These are phyloP conservation scores for Diplodia scrobiculata DNA, from an alignment of 2,329 filamentous ascomycete genomes.

Conservation along the genomic window DNA sequence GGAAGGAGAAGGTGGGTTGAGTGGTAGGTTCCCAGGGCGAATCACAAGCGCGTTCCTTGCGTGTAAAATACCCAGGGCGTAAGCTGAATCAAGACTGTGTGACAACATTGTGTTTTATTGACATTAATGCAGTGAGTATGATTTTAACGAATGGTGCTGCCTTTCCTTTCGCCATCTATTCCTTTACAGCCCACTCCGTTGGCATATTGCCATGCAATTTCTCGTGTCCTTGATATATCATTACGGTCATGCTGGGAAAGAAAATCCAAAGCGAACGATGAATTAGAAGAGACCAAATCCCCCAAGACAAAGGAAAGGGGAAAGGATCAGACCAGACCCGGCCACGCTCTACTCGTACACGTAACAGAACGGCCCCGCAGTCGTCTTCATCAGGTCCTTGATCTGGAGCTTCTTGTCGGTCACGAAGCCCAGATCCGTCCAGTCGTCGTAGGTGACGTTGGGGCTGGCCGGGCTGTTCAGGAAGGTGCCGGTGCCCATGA, in stretches of 20 bases:
- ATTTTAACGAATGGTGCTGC: background rate
- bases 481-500: conserved; percentile 46
- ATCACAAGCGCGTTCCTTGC: background rate
- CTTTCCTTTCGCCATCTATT: background rate
- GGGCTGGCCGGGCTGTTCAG: conserved; percentile 51
- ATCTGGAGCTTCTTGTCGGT: conserved; percentile 36
- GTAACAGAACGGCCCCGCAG: conserved; percentile 52
- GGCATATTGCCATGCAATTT: background rate
- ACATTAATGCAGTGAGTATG: background rate
- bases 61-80: background rate
- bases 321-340: background rate
- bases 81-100: background rate
- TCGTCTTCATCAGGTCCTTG: conserved; percentile 47
- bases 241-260: background rate
- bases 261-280: background rate
- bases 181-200: background rate
- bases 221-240: background rate
- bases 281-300: background rate
- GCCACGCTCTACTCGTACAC: conserved; percentile 41
- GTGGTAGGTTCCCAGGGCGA: background rate
- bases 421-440: conserved; percentile 41
- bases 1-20: conserved; percentile 54
- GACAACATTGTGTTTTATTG: background rate
- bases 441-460: conserved; percentile 51
- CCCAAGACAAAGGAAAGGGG: background rate